These are phyloP conservation scores for Aspergillus sp. DNA, from an alignment of 2,329 filamentous ascomycete genomes.

Conservation along the genomic window DNA sequence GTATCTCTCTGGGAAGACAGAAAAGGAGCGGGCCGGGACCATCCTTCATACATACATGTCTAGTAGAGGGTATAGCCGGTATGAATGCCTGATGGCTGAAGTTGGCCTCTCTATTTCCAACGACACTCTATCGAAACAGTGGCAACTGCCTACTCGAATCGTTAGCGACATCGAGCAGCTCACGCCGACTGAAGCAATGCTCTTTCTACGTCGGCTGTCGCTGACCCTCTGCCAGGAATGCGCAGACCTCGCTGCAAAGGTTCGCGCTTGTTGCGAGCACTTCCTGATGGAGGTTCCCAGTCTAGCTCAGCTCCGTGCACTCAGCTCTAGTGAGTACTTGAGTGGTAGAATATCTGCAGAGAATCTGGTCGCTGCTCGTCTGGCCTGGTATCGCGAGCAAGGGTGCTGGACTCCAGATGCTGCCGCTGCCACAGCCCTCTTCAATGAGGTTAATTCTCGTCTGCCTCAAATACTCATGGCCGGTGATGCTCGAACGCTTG, in stretches of 20 bases:
- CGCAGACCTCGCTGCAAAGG: constrained; percentile 8
- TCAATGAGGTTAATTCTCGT: constrained; percentile 34
- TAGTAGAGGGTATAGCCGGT: constrained; percentile 27
- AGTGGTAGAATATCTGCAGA: constrained; percentile 36
- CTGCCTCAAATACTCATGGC: constrained; percentile 25
- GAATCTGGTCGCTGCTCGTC: constrained; percentile 36
- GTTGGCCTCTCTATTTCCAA: constrained; percentile 27
- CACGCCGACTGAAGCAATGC: constrained; percentile 32
- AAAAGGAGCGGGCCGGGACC: constrained; percentile 30
- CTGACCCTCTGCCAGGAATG: constrained; percentile 7
- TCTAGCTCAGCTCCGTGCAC: constrained; percentile 36
- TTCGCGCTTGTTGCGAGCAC: constrained; percentile 22
- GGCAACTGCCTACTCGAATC: constrained; percentile 27
- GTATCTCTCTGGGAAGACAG: constrained; percentile 36
- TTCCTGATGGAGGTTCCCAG: constrained; percentile 32
- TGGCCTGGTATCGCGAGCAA: constrained; percentile 42
- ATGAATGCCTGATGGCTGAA: constrained; percentile 31
- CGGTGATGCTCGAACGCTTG: constrained; percentile 32
- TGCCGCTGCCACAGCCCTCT: constrained; percentile 29
- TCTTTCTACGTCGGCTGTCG: constrained; percentile 15
- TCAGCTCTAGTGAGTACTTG: constrained; percentile 41
- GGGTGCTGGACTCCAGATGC: constrained; percentile 31
- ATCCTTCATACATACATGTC: constrained; percentile 41
- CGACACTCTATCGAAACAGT: constrained; percentile 14
- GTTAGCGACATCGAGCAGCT: constrained; percentile 36